Evolutionary conservation across 1,284 basidiomycete genomes (phyloP).

Genomic region (Apiotrichum sp.): DNA sequence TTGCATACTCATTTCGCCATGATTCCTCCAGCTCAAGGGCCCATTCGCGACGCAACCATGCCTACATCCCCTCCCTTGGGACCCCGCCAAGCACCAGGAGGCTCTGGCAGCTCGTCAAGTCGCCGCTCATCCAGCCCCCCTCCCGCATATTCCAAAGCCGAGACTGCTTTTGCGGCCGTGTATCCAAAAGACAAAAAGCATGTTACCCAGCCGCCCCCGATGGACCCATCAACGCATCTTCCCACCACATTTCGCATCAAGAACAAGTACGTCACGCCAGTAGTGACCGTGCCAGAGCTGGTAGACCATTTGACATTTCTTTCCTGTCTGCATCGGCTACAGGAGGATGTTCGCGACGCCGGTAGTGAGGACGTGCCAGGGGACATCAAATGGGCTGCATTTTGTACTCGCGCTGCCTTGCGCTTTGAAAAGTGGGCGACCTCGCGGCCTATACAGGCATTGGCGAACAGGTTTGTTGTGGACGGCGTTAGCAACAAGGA

Average conservation of each 20-base stretch:
- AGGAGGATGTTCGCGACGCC: conserved; percentile 14
- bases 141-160: too few species aligned
- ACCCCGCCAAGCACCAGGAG: too few species aligned
- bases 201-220: not conserved
- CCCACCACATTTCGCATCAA: conserved; percentile 18
- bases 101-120: too few species aligned
- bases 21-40: too few species aligned
- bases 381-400: conserved; percentile 19
- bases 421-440: conserved; percentile 14
- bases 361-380: not conserved
- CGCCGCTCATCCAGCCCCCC: too few species aligned
- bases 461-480: not conserved
- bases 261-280: not conserved
- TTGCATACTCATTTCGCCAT: too few species aligned
- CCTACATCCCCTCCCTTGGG: too few species aligned
- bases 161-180: too few species aligned
- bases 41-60: too few species aligned
- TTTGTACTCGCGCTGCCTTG: conserved; percentile 14
- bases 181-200: too few species aligned
- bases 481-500: too few species aligned
- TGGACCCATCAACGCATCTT: conserved; percentile 18
- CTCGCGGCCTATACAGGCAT: not conserved
- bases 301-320: conserved; percentile 25
- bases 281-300: conserved; percentile 17
- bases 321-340: conserved; percentile 15